A percentile compares a stretch with the other conserved stretches of the same genome.
These are phyloP conservation scores for Fusarium brachygibbosum DNA, from an alignment of 2,329 filamentous ascomycete genomes.

Conservation along the genomic window DNA sequence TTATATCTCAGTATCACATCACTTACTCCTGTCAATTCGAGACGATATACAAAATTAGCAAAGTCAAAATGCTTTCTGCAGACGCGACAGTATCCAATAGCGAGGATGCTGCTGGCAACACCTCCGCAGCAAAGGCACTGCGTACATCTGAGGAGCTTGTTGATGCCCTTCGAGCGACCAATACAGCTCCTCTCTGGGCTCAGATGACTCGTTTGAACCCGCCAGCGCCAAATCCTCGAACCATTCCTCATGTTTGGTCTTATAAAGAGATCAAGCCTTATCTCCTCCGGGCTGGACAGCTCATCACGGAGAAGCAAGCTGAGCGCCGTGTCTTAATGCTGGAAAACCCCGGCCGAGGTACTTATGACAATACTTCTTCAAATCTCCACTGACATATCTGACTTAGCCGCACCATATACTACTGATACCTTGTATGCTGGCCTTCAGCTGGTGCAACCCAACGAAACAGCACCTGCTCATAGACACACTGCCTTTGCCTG, in stretches of 20 bases:
- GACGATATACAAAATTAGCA: no score
- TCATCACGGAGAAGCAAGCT: constrained; percentile 56
- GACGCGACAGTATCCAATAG: fast-evolving
- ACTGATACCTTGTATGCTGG: constrained; percentile 71
- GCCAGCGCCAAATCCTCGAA: constrained; percentile 59
- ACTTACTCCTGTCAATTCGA: no score
- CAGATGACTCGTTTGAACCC: constrained; percentile 63
- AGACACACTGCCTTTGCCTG: constrained; percentile 68
- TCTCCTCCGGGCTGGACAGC: constrained; percentile 51
- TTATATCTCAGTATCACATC: no score
- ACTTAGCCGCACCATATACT: constrained; percentile 65
- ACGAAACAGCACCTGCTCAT: constrained; percentile 68
- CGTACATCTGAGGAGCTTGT: neutral
- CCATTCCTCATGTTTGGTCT: constrained; percentile 56
- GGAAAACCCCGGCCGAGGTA: constrained; percentile 59
- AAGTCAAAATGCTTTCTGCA: neutral
- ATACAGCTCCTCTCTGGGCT: constrained; percentile 59
- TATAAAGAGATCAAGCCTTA: constrained; percentile 53
- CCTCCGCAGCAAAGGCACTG: neutral
- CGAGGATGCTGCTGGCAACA: fast-evolving
- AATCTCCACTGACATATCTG: no score
- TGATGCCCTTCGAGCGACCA: neutral
- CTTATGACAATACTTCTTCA: neutral
- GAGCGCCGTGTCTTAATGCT: constrained; percentile 59
- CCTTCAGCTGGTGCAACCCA: constrained; percentile 67